A percentile compares a stretch with the other conserved stretches of the same genome.
Evolutionary conservation across 139 green algal genomes (phyloP).

Genomic region (Mesotaenium endlicherianum): DNA sequence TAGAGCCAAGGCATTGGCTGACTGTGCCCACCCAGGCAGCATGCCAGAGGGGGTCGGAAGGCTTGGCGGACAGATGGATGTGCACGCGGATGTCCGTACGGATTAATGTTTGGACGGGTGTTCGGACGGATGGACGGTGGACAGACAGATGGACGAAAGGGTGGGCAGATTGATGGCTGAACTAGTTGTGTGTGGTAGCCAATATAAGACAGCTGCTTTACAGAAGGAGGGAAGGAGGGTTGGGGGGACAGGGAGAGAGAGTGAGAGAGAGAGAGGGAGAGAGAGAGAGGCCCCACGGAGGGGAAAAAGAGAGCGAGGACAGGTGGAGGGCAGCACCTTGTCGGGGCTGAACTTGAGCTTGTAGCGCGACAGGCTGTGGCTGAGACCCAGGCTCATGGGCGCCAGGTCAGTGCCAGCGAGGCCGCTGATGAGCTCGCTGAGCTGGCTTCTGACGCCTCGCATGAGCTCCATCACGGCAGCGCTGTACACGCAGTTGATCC

Average conservation of each 20-base stretch:
- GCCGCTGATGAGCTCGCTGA: slow-evolving; percentile 81
- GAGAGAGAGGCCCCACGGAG: not conserved
- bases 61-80: no score
- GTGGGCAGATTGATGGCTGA: not conserved
- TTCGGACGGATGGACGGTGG: not conserved
- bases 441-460: slow-evolving; percentile 83
- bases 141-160: not conserved
- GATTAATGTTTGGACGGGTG: not conserved
- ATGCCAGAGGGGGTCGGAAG: no score
- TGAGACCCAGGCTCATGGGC: slow-evolving; percentile 93
- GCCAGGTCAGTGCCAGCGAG: slow-evolving; percentile 74
- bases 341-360: slow-evolving; percentile 99
- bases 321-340: slow-evolving; percentile 63
- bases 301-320: not conserved
- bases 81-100: no score
- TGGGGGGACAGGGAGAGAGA: not conserved
- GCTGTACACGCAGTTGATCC: slow-evolving; percentile 82
- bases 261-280: not conserved
- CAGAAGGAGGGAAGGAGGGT: not conserved
- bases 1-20: no score
- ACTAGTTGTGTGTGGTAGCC: no score
- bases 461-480: slow-evolving; percentile 79
- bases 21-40: no score
- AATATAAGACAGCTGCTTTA: no score
- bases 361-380: slow-evolving; percentile 95